Evolutionary conservation across 495 filamentous ascomycete genomes (phyloP), one percentile per base, ranked within the genome.

Genomic region (Penicillium subrubescens): DNA sequence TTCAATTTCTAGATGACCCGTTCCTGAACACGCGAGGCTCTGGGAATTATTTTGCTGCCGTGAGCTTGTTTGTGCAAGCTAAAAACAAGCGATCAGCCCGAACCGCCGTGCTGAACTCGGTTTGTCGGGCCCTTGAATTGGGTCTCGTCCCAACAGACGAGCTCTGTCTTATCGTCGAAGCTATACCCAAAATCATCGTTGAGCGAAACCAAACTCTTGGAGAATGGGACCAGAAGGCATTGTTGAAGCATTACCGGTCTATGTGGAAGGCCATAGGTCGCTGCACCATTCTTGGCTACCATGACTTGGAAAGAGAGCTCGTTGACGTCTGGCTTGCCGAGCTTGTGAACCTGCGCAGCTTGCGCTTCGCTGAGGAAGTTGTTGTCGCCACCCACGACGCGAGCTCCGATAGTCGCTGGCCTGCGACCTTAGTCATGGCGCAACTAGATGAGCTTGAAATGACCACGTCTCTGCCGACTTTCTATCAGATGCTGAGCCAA

Each of bases 1-100:
- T 78, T n/a, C 57, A 67, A 10, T 84, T 84, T 41, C 55, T 84
- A 29, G 77, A 80, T 48, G 82, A 86, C 55, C 71, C 71, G 0
- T 69, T 69, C 31, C 54, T 84, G 35, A 83, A 83, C 57, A 73
- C 70, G 31, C 68, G 58, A 5, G 76, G 77, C 15, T 74, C 80
- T 14, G 70, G 77, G 1, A 84, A 84, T 62, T 81, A 78, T 35
- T 57, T 68, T 53, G 54, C 64, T 15, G 64, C 73, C 5, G 64
- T 77, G 50, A 55, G 75, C 54, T 34, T 66, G 34, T 75, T 71
- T 31, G 55, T 53, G 21, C 55, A 56, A 54, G 60, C 33, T 17
- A 67, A 63, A 50, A 46, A 51, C 39, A 69, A 63, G 57, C 52
- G 62, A 48, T 54, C 52, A 17, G 57, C 41, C 35, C 52, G 68